Evolutionary conservation across 2,329 filamentous ascomycete species (phyloP).

Genomic region (Macrophomina phaseolina): DNA sequence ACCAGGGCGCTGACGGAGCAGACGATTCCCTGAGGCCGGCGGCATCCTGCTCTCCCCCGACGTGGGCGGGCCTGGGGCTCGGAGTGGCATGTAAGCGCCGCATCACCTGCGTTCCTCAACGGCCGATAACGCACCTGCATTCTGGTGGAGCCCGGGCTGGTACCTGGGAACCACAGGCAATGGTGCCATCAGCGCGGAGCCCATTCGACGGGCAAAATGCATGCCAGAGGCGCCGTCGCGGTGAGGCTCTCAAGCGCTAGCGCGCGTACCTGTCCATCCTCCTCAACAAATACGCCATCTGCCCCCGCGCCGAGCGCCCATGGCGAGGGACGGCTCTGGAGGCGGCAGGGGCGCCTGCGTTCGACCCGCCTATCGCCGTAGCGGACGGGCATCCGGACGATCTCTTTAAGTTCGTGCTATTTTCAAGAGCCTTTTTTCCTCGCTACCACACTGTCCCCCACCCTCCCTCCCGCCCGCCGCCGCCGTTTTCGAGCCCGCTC

Average conservation of each 20-base stretch:
- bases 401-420: neutral
- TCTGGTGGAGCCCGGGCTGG: constrained; percentile 6
- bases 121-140: constrained; percentile 23
- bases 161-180: constrained; percentile 10
- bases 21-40: constrained; percentile 3
- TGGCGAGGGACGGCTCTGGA: neutral
- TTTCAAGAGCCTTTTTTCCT: constrained; percentile 2
- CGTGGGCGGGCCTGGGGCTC: neutral
- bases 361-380: neutral
- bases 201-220: constrained; percentile 8
- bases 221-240: constrained; percentile 9
- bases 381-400: constrained; percentile 8
- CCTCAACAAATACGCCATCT: constrained; percentile 3
- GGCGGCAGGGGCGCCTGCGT: neutral
- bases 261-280: constrained; percentile 19
- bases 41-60: constrained; percentile 10
- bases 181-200: neutral
- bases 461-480: constrained; percentile 11
- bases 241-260: constrained; percentile 16
- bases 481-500: constrained; percentile 18
- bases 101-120: constrained; percentile 22
- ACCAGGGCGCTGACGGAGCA: neutral
- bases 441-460: neutral
- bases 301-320: neutral
- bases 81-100: constrained; percentile 20